Percentiles rank a stretch among this genome's conserved stretches.
Conservation (phyloP, 225 moss, liverwort and hornwort species). For the Lunularia cruciata region DNA sequence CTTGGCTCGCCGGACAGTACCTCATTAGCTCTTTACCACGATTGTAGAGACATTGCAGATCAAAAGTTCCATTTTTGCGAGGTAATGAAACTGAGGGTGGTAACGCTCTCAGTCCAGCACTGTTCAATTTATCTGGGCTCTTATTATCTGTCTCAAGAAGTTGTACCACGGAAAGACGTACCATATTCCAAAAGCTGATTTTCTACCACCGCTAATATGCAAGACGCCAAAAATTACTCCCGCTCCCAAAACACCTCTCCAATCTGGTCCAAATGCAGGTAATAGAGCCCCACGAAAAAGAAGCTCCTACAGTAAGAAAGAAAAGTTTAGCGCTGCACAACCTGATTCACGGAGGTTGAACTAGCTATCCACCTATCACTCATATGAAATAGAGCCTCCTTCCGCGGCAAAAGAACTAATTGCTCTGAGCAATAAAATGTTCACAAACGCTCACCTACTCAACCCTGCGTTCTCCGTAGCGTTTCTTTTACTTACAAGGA, state of each 20-base stretch:
- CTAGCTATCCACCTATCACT: not conserved
- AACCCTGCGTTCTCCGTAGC: too few relatives aligned
- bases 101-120: too few relatives aligned
- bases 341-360: not conserved
- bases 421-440: not conserved
- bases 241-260: conserved; percentile 64
- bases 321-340: too few relatives aligned
- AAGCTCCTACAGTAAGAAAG: conserved; percentile 44
- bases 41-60: too few relatives aligned
- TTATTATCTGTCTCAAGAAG: too few relatives aligned
- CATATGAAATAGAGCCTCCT: not conserved
- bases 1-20: too few relatives aligned
- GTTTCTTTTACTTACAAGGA: too few relatives aligned
- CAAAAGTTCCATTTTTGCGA: too few relatives aligned
- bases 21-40: too few relatives aligned
- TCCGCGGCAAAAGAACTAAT: not conserved
- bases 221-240: conserved; percentile 63
- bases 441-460: too few relatives aligned
- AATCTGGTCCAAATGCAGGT: conserved; percentile 70
- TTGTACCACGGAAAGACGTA: conserved; percentile 12
- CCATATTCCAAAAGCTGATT: conserved; percentile 75
- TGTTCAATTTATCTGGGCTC: too few relatives aligned
- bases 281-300: conserved; percentile 74
- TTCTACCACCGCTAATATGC: conserved; percentile 68
- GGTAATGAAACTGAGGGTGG: too few relatives aligned